Base-by-base conservation (phyloP, 371 early-diverging fungal genomes). In the Mucor lusitanicus region DNA sequence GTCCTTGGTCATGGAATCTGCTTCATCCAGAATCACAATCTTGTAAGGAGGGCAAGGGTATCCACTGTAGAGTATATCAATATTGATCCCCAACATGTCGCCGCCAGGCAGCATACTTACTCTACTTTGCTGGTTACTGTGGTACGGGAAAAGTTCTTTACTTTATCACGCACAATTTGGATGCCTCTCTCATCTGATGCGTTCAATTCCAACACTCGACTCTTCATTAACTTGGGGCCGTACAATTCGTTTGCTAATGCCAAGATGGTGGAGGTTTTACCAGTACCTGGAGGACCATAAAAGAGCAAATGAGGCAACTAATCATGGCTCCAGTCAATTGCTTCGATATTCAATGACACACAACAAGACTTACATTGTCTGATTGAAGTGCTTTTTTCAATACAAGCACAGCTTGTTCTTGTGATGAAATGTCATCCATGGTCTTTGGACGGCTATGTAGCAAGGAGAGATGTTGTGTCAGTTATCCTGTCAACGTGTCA, bases 121-220 rank as follows among this genome's bases (percentile, higher is more conserved):
- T 63, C 63, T 15, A 46, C 63, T 33, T 73, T 81, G 13, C 64
- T 71, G 12, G 82, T 82, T 11, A 94, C 90, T 0, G 88, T 59
- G 11, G 89, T 82, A 25, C 92, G 82, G 6, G 99, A 98, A 91
- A 99, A 99, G 67, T 92, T 90, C 78, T 99, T 99, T 59, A 99
- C 92, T 74, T 95, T 98, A 55, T 95, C 94, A 62, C 99, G 87
- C 37, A 99, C 91, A 12, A 98, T 91, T 30, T 91, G 85, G 53
- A 99, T 99, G 54, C 99, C 99, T 64, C 99, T 90, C 80, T 99
- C 99, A 76, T 99, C 99, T 1, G 97, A 97, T 1, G 99, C 99
- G 80, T 99, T 99, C 40, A 99, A 82, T 80, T 99, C 99, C 21
- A 99, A 85, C 3, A 99, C 92, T 50, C 97, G 88, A 19, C 87